Evolutionary conservation across 2,329 filamentous ascomycete genomes (phyloP).

Genomic region (Stachybotrys chlorohalonatus): DNA sequence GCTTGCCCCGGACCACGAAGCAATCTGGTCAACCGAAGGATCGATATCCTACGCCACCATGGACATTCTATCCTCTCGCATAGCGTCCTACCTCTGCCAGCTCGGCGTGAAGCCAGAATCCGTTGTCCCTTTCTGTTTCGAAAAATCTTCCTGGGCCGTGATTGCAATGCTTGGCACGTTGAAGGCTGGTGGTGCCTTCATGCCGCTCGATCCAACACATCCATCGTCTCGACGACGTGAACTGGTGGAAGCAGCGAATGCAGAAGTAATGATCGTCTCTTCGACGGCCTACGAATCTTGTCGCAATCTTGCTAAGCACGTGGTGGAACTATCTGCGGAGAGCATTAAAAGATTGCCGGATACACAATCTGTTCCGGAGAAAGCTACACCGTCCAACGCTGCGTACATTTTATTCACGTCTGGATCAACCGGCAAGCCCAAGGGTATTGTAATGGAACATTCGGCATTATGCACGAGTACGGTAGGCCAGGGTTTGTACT

Average conservation of each 20-base stretch:
- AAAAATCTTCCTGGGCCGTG: conserved; percentile 6
- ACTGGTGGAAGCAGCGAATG: neutral
- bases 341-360: neutral
- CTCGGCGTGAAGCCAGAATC: conserved; percentile 11
- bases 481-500: too few relatives aligned
- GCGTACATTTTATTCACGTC: neutral
- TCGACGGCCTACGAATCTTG: neutral
- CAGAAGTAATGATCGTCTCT: neutral
- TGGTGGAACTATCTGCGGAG: neutral
- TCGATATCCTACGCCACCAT: neutral
- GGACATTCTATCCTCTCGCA: conserved; percentile 2
- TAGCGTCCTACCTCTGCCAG: neutral
- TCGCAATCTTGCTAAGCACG: neutral
- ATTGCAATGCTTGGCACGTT: conserved; percentile 5
- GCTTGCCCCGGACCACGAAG: conserved; percentile 2
- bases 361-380: neutral
- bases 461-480: neutral
- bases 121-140: conserved; percentile 5
- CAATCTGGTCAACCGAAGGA: conserved; percentile 11
- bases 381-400: neutral
- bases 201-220: conserved; percentile 5
- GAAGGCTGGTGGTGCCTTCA: conserved; percentile 6
- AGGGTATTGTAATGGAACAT: neutral
- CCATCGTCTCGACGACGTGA: neutral
- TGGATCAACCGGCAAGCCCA: neutral